Base-by-base conservation (phyloP, 352 stramenopile species). In the Plasmopara muralis region DNA sequence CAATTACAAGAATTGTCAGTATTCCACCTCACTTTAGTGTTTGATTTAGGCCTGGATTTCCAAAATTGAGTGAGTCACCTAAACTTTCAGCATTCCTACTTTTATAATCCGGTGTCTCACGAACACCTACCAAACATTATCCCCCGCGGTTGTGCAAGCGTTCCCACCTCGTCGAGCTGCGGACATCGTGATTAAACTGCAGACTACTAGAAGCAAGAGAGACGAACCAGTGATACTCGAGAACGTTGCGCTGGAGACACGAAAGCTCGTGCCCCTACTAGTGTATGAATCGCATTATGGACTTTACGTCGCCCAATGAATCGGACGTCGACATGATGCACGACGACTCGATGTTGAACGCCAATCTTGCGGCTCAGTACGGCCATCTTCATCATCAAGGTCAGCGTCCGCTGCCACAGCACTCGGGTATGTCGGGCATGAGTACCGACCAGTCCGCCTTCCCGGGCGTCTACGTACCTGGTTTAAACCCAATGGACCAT, bases 261-360 rank as follows among this genome's bases (percentile, higher is more conserved):
- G 6, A 8, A 35, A 35, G 31, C 31, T 12, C 2, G 31, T 12
- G 31, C 10, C 31, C 31, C 10, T 35, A 12, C 10, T 6, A 12
- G 31, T 35, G 10, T 35, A 35, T 35, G 31, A 35, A 35, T 35
- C 31, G 31, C 31, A 35, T 41, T 16, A 87, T 87, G 73, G 74
- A 87, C 37, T 87, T 83, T 53, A 59, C 67, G 13, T 33, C 65
- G 28, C 58, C 72, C 3, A 72, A 72, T 38, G 77, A 87, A 25
- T 62, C 64, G 41, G 77, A 88, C 43, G 77, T 88, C 43, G 73
- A 88, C 48, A 88, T 88, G 77, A 86, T 88, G 71, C 73, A 85
- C 48, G 74, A 86, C 42, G 66, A 85, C 55, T 63, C 68, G 35
- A 66, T 86, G 64, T 60, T 88, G 2, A 60, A 62, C 43, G 65